Base-by-base conservation (phyloP, 2,329 filamentous ascomycete genomes). In the Botryotinia convoluta region DNA sequence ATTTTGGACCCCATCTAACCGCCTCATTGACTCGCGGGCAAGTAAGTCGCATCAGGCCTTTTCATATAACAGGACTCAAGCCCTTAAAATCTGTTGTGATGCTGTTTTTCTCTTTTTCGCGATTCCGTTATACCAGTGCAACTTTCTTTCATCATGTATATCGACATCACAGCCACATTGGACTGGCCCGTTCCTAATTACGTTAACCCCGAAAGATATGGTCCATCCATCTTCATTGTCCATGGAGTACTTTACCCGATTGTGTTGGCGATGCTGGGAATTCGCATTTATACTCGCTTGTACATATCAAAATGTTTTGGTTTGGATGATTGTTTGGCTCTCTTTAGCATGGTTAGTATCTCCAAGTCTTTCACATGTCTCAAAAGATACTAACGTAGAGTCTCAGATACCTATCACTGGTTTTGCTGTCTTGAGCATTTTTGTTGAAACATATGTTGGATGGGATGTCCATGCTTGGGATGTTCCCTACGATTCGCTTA, bases 401-500 rank as follows among this genome's bases (percentile, higher is more conserved):
- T 29, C 14, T 35, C 4, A 65, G 42, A 22, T 65, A 22, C 42
- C 42, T 2, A 45, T 65, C 16, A 48, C 42, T 26, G 42, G 18
- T 16, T 65, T 65, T 65, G 29, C 42, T 65, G 29, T 65, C 42
- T 3, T 8, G 42, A 26, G 18, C 20, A 48, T 65, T 6, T 16
- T 48, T 4, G 20, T 65, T 26, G 62, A 48, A 35, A 35, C 62
- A 65, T 48, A 35, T 16, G 42, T 65, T 12, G 62, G 62, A 48
- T 65, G 62, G 62, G 42, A 45, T 65, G 62, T 65, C 10, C 62
- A 65, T 22, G 29, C 62, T 16, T 65, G 42, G 42, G 62, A 65
- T 65, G 42, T 35, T 37, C 42, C 9, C 20, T 32, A 20, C 4
- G 42, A 65, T 6, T 65, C 10, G 10, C 42, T 65, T 32, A 9